These are phyloP conservation scores for Fusarium lateritium DNA, from an alignment of 2,329 filamentous ascomycete genomes.

Conservation along the genomic window DNA sequence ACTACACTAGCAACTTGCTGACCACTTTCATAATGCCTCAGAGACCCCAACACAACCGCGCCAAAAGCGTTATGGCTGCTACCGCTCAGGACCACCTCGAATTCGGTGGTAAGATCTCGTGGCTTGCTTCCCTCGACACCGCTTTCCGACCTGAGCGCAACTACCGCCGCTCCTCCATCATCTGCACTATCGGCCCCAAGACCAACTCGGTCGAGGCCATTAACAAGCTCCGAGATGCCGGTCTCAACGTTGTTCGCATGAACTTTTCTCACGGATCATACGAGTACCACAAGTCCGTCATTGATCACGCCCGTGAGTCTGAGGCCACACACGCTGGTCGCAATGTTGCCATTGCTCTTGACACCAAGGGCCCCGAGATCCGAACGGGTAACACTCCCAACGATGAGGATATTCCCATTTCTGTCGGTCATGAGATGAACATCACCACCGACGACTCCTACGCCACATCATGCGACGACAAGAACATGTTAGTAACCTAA, in stretches of 20 bases:
- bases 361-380: conserved; percentile 76
- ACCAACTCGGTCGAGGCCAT: conserved; percentile 98
- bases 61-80: conserved; percentile 65
- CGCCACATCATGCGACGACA: conserved; percentile 83
- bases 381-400: conserved; percentile 79
- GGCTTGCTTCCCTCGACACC: conserved; percentile 84
- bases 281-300: conserved; percentile 98
- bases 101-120: conserved; percentile 78
- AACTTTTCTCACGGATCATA: conserved; percentile 91
- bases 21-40: conserved; percentile 54
- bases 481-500: conserved; percentile 84
- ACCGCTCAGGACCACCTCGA: conserved; percentile 89
- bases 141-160: conserved; percentile 88
- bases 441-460: conserved; percentile 98
- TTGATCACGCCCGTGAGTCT: conserved; percentile 92
- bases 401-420: conserved; percentile 90
- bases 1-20: conserved; percentile 30
- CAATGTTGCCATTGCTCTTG: conserved; percentile 94
- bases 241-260: conserved; percentile 99
- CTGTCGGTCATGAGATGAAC: conserved; percentile 87
- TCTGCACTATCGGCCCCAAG: conserved; percentile 99
- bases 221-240: conserved; percentile 90
- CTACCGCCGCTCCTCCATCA: conserved; percentile 97
- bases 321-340: conserved; percentile 84
- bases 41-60: conserved; percentile 50